These are phyloP conservation scores for Flaveria bidentis DNA, from an alignment of 129 eudicot species.

Conservation along the genomic window DNA sequence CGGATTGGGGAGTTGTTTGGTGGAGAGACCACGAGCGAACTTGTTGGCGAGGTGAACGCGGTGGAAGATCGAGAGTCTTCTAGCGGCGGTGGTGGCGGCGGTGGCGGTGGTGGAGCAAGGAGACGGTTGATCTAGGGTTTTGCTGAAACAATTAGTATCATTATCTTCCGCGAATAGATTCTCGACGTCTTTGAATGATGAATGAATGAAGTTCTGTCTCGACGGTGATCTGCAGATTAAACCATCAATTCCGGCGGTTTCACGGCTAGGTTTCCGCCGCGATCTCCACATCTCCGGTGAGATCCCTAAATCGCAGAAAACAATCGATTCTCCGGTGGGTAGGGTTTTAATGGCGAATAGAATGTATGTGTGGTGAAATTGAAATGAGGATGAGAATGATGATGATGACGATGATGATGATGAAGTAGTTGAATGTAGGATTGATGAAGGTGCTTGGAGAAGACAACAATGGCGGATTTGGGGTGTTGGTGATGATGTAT, in stretches of 20 bases:
- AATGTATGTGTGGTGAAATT: background rate
- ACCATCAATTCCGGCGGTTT: constrained; percentile 10
- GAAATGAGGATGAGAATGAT: background rate
- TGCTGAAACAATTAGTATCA: background rate
- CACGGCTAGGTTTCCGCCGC: constrained; percentile 43
- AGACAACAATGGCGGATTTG: background rate
- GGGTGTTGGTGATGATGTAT: background rate
- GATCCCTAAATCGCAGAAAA: constrained; percentile 9
- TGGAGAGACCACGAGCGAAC: constrained; percentile 55
- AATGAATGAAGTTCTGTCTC: constrained; percentile 39
- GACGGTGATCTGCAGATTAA: constrained; percentile 35
- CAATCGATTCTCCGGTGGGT: background rate
- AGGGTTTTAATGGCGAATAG: background rate
- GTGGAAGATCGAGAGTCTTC: constrained; percentile 56
- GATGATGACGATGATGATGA: no score
- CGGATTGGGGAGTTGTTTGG: constrained; percentile 14
- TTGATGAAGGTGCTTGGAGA: background rate
- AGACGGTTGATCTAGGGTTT: constrained; percentile 27
- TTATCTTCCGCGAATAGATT: constrained; percentile 39
- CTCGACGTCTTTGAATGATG: constrained; percentile 76
- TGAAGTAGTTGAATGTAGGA: background rate
- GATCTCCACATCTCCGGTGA: constrained; percentile 65
- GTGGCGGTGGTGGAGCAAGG: no score
- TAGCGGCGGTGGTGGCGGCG: constrained; percentile 2
- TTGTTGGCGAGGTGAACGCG: constrained; percentile 62